phyloP scores from a whole-genome alignment of 768 basidiomycete species.

The Lyophyllum shimeji region DNA sequence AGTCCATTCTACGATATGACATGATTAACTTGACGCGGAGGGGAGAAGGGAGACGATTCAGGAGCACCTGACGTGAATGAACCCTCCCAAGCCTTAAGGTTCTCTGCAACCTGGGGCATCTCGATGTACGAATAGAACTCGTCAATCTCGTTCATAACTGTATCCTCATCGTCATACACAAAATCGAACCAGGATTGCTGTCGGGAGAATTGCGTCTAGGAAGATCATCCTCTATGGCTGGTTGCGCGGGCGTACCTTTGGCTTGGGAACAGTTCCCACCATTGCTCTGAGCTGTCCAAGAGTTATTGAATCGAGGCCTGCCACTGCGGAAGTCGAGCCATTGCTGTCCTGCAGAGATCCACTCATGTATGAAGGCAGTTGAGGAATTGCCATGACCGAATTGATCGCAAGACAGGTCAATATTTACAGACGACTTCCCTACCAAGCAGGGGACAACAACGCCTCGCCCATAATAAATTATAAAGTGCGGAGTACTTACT shows the following conservation, averaged over 20 bases:
- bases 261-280: constrained; percentile 68
- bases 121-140: constrained; percentile 99
- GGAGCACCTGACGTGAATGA: constrained; percentile 74
- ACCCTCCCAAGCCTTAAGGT: constrained; percentile 84
- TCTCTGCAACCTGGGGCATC: constrained; percentile 87
- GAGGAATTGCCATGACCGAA: constrained; percentile 26
- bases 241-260: constrained; percentile 52
- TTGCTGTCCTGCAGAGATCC: constrained; percentile 26
- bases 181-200: constrained; percentile 91
- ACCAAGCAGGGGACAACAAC: neutral
- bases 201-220: constrained; percentile 14
- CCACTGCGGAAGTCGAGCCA: constrained; percentile 28
- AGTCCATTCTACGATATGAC: constrained; percentile 65
- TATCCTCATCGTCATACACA: constrained; percentile 95
- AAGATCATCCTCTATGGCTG: constrained; percentile 6
- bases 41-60: constrained; percentile 1
- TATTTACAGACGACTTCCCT: neutral
- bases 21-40: constrained; percentile 2
- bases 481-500: no score
- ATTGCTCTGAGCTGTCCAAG: constrained; percentile 79
- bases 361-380: constrained; percentile 26
- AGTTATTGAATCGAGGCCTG: constrained; percentile 69
- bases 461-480: neutral
- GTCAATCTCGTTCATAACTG: constrained; percentile 92
- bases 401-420: neutral